Conservation (phyloP, 2,329 filamentous ascomycete species). For the Penicillium occitanis region DNA sequence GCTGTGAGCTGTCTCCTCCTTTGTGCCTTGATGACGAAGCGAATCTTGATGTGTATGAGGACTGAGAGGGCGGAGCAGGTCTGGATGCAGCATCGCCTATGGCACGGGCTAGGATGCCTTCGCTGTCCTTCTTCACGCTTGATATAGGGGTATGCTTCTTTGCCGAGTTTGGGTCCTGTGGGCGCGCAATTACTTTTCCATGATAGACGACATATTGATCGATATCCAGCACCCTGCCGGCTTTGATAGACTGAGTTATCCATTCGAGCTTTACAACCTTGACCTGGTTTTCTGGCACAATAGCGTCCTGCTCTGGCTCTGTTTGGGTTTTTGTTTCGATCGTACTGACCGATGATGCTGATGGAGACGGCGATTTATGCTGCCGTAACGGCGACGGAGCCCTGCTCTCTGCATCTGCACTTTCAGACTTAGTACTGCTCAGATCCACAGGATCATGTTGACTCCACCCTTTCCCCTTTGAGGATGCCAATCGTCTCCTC, state of each 20-base stretch:
- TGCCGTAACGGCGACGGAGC: slow-evolving; percentile 24
- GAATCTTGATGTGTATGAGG: slow-evolving; percentile 25
- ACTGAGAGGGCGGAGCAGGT: background rate
- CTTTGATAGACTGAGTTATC: slow-evolving; percentile 51
- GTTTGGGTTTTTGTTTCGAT: background rate
- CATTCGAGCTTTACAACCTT: slow-evolving; percentile 56
- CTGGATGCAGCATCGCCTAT: slow-evolving; percentile 47
- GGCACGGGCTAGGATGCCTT: slow-evolving; percentile 41
- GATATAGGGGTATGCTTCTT: background rate
- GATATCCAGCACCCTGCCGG: slow-evolving; percentile 47
- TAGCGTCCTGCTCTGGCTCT: background rate
- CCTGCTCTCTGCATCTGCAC: background rate
- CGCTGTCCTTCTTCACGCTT: slow-evolving; percentile 4
- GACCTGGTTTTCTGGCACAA: slow-evolving; percentile 35
- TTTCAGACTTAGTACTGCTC: slow-evolving; percentile 32
- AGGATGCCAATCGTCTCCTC: slow-evolving; percentile 26
- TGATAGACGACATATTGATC: slow-evolving; percentile 54
- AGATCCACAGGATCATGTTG: slow-evolving; percentile 30
- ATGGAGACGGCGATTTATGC: slow-evolving; percentile 21
- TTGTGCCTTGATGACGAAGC: slow-evolving; percentile 24
- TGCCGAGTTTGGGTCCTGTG: slow-evolving; percentile 24
- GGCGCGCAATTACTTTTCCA: slow-evolving; percentile 46
- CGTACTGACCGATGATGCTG: slow-evolving; percentile 4
- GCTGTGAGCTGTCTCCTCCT: slow-evolving; percentile 23
- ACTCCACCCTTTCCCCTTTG: slow-evolving; percentile 6